Evolutionary conservation across 108 stramenopile species (phyloP).

Genomic region (Seminavis robusta): DNA sequence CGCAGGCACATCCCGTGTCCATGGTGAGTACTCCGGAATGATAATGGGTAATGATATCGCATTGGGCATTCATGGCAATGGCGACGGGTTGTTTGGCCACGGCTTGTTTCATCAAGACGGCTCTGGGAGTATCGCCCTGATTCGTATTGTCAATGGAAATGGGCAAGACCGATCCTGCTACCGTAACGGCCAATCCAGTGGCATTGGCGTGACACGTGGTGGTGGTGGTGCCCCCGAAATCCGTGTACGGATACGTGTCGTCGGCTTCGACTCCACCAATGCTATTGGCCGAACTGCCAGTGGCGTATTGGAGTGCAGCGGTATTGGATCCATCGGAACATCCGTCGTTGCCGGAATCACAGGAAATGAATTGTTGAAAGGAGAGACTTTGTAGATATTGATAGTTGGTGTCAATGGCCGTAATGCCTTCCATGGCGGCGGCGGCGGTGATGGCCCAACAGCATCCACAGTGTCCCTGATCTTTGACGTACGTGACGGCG

Average conservation of each 20-base stretch:
- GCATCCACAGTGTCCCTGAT: conserved; percentile 81
- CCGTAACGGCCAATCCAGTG: no score
- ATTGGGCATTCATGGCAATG: conserved; percentile 40
- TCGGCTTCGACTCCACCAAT: conserved; percentile 29
- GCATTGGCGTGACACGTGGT: conserved; percentile 14
- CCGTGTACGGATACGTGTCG: conserved; percentile 40
- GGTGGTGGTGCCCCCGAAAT: conserved; percentile 26
- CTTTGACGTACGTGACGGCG: conserved; percentile 71
- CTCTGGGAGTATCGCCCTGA: no score
- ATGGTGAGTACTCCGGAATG: conserved; percentile 61
- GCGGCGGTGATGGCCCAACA: conserved; percentile 93
- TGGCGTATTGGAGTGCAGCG: conserved; percentile 35
- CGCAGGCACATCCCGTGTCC: conserved; percentile 55
- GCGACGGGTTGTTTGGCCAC: conserved; percentile 46
- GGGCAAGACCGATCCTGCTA: conserved; percentile 26
- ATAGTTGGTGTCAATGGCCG: no score
- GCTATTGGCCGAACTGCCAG: background rate
- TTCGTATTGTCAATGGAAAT: conserved; percentile 20
- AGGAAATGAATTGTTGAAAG: conserved; percentile 75
- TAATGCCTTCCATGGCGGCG: conserved; percentile 87
- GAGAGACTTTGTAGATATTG: conserved; percentile 37
- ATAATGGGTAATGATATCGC: conserved; percentile 71
- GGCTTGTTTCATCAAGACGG: conserved; percentile 38
- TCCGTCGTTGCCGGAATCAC: conserved; percentile 66
- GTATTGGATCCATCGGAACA: conserved; percentile 77